Base-by-base conservation (phyloP, 257 asterid genomes). In the Fraxinus anomala region DNA sequence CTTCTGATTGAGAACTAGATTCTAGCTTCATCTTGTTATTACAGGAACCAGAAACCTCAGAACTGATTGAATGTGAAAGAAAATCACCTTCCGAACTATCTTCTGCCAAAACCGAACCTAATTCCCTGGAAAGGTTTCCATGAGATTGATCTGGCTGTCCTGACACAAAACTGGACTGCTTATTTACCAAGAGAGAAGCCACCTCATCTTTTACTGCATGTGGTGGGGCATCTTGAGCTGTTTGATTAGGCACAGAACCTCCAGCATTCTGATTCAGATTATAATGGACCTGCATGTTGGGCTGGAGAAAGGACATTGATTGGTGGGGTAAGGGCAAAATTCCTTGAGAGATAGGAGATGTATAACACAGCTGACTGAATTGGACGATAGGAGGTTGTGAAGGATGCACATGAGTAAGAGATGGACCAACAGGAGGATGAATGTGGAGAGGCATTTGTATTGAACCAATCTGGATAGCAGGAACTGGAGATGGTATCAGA, bases 401-500 rank as follows among this genome's bases (percentile, higher is more conserved):
- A 78, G 92, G 88, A 83, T 86, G 95, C 79, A 89, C 75, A 78
- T 86, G 96, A 72, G 98, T 65, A 77, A 87, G 82, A 73, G 96
- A 82, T 61, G 89, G 82, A 72, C 94, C 97, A 71, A 89, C 81
- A 74, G 94, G 82, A 79, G 89, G 89, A 82, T 96, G 92, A 75
- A 88, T 88, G 79, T 89, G 97, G 70, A 96, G 91, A 81, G 99
- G 99, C 97, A 96, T 96, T 89, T 93, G 98, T 71, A 96, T 93
- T 17, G 99, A 96, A 83, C 99, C 99, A 80, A 96, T 96, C 91
- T 96, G 99, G 83, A 96, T 96, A 26, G 97, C 91, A 21, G 97
- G 95, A 83, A 96, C 94, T 1, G 97, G 97, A 84, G 97, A 89
- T 68, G 98, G 96, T 82, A 93, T 89, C 86, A 93, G 80, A 56